Conservation (phyloP, 208 protist species). For the Trypanosoma mega region DNA sequence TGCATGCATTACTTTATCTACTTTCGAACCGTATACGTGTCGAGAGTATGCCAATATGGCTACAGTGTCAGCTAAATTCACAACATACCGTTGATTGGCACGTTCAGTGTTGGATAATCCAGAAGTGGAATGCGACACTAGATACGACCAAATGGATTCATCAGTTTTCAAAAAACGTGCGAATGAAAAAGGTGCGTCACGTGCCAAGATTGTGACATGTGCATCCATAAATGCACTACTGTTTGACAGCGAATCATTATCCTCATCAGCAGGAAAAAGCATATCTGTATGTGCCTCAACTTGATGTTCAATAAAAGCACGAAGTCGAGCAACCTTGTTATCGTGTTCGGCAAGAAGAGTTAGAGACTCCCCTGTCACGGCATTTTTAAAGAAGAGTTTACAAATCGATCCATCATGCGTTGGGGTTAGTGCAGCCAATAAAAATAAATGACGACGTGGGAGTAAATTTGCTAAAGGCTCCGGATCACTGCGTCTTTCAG, state of each 20-base stretch:
- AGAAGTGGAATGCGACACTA: conserved; percentile 54
- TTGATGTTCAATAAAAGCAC: conserved; percentile 66
- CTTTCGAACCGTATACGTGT: conserved; percentile 47
- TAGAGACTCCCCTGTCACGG: conserved; percentile 80
- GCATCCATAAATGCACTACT: conserved; percentile 62
- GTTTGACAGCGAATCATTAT: conserved; percentile 28
- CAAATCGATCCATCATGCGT: conserved; percentile 42
- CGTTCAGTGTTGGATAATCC: conserved; percentile 26
- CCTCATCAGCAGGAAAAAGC: conserved; percentile 70
- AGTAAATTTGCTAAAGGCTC: conserved; percentile 80
- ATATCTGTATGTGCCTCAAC: conserved; percentile 76
- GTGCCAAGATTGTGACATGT: conserved; percentile 83
- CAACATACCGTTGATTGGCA: conserved; percentile 59
- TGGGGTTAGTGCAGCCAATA: conserved; percentile 62
- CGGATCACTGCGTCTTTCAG: conserved; percentile 54
- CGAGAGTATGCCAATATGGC: conserved; percentile 73
- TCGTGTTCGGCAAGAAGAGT: conserved; percentile 48
- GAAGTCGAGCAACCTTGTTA: conserved; percentile 49
- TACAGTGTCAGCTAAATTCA: conserved; percentile 83
- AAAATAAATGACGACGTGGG: conserved; percentile 82
- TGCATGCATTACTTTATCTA: conserved; percentile 11
- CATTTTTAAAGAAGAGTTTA: conserved; percentile 89
- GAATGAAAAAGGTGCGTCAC: conserved; percentile 84
- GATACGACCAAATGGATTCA: conserved; percentile 36
- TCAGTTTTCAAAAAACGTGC: conserved; percentile 49